Conservation (phyloP, 2,329 filamentous ascomycete genomes). For the Herpotrichia juniperi region DNA sequence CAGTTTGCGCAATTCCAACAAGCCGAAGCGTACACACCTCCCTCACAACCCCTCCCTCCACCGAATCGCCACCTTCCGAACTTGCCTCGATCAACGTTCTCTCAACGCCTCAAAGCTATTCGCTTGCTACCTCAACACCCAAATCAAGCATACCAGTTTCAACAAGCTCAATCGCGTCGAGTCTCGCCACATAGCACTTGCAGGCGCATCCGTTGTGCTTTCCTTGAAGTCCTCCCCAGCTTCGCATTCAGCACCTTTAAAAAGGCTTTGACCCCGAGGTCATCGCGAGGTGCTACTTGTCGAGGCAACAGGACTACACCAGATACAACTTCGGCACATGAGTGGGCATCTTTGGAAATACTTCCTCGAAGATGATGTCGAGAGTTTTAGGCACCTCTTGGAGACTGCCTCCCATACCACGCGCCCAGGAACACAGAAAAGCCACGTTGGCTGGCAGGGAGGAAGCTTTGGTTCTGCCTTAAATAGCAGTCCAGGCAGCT, state of each 20-base stretch:
- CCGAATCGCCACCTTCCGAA: conserved; percentile 2
- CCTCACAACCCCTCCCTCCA: background rate
- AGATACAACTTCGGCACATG: conserved; percentile 67
- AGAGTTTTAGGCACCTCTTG: conserved; percentile 88
- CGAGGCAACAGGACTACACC: conserved; percentile 58
- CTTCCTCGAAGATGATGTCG: conserved; percentile 97
- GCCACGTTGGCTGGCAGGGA: conserved; percentile 42
- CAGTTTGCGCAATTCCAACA: background rate
- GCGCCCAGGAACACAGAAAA: conserved; percentile 61
- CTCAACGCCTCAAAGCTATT: background rate
- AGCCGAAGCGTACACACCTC: background rate
- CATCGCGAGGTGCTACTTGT: conserved; percentile 82
- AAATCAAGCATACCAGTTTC: background rate
- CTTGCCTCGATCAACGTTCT: background rate
- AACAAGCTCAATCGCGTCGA: background rate
- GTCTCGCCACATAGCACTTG: conserved; percentile 4
- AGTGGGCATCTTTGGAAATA: conserved; percentile 96
- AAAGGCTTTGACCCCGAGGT: conserved; percentile 88
- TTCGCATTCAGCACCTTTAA: conserved; percentile 74
- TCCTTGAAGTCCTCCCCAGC: conserved; percentile 51
- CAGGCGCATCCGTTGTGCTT: conserved; percentile 6
- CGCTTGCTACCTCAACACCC: background rate
- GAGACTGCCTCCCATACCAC: conserved; percentile 68
- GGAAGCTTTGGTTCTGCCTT: conserved; percentile 36
- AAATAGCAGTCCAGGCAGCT: conserved; percentile 54